A percentile compares a stretch with the other conserved stretches of the same genome.
These are phyloP conservation scores for Solanum chacoense DNA, from an alignment of 305 asterid species.

Conservation along the genomic window DNA sequence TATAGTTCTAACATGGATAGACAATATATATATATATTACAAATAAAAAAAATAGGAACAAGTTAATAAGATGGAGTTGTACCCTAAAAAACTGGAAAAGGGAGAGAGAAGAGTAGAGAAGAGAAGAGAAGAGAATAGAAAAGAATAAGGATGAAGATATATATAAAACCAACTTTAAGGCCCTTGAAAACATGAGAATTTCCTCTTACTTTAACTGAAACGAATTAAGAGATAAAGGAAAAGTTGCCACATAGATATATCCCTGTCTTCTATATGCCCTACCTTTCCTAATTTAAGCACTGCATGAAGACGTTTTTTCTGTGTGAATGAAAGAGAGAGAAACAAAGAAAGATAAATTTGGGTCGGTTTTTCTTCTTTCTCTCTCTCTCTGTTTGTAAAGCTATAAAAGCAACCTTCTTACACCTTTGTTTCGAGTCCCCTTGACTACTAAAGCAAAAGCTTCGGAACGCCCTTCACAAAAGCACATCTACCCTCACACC, in stretches of 20 bases:
- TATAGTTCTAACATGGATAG: neutral
- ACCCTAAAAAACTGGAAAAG: neutral
- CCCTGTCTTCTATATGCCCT: conserved; percentile 9
- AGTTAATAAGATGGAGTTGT: neutral
- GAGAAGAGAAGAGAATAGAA: conserved; percentile 4
- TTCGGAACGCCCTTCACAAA: conserved; percentile 21
- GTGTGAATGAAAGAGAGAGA: neutral
- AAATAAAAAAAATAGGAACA: neutral
- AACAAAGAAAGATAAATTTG: conserved; percentile 19
- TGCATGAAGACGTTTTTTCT: conserved; percentile 9
- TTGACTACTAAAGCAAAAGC: conserved; percentile 75
- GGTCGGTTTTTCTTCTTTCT: conserved; percentile 2
- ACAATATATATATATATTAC: neutral
- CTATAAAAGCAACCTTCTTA: conserved; percentile 1
- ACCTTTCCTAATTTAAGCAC: conserved; percentile 59
- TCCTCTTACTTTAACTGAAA: conserved; percentile 66
- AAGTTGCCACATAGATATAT: conserved; percentile 19
- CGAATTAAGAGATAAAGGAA: conserved; percentile 50
- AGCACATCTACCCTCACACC: neutral
- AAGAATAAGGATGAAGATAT: conserved; percentile 3
- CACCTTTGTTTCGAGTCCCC: conserved; percentile 27
- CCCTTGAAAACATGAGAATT: conserved; percentile 39
- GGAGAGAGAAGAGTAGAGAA: neutral
- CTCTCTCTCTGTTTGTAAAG: conserved; percentile 9
- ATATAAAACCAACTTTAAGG: conserved; percentile 52